Evolutionary conservation across 2,329 filamentous ascomycete genomes (phyloP).

Genomic region (Colletotrichum viniferum): DNA sequence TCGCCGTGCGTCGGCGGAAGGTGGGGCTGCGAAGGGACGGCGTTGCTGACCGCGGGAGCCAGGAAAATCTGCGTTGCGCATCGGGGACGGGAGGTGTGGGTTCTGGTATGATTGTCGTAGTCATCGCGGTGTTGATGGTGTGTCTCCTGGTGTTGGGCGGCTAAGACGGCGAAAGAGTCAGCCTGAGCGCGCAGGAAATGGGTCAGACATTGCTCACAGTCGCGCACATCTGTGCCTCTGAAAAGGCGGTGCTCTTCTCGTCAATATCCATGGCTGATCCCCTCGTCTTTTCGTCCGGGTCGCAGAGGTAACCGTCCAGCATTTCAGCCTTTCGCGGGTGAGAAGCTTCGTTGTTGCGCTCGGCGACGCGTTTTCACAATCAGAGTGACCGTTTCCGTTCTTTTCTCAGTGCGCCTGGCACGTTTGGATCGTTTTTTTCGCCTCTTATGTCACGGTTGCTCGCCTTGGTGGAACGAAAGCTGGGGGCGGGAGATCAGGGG

Average conservation of each 20-base stretch:
- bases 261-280: conserved; percentile 9
- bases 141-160: not conserved
- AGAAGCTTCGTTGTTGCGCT: not conserved
- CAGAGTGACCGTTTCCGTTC: not conserved
- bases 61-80: conserved; percentile 2
- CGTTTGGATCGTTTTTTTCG: not conserved
- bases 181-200: not conserved
- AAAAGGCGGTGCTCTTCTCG: conserved; percentile 17
- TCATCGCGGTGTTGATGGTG: conserved; percentile 15
- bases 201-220: not conserved
- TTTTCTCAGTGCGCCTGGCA: not conserved
- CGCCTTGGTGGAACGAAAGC: not conserved
- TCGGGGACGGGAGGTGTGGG: conserved; percentile 3
- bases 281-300: not conserved
- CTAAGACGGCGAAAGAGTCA: not conserved
- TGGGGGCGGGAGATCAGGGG: conserved; percentile 42
- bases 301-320: not conserved
- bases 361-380: not conserved
- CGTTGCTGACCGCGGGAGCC: conserved; percentile 9
- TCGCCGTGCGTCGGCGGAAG: not conserved
- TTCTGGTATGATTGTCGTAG: conserved; percentile 12
- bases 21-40: conserved; percentile 14
- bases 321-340: not conserved
- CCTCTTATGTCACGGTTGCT: not conserved
- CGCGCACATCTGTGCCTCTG: conserved; percentile 8